A percentile compares a stretch with the other conserved stretches of the same genome.
Evolutionary conservation across 495 filamentous ascomycete genomes (phyloP).

Genomic region (Chaetomium cochliodes): DNA sequence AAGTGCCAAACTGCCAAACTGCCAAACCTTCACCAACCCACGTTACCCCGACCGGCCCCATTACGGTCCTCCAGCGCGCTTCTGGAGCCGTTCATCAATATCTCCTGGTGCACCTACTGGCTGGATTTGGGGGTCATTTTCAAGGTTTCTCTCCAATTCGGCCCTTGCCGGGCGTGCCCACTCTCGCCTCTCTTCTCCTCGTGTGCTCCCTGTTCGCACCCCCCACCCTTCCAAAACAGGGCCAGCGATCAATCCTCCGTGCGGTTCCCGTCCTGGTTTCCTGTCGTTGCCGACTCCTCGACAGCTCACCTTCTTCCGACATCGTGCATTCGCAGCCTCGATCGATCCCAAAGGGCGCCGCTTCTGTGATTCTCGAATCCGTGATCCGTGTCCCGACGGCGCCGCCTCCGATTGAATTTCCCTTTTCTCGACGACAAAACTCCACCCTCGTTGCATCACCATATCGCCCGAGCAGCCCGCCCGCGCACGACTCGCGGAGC

Average conservation of each 20-base stretch:
- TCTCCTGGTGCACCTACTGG: not conserved
- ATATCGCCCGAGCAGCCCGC: not conserved
- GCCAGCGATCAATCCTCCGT: slow-evolving; percentile 10
- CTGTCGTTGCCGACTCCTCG: slow-evolving; percentile 20
- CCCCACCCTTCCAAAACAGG: slow-evolving; percentile 32
- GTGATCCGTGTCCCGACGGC: not conserved
- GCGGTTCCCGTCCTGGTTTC: slow-evolving; percentile 22
- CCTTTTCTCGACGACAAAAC: not conserved
- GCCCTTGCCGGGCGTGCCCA: slow-evolving; percentile 14
- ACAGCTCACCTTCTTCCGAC: slow-evolving; percentile 7
- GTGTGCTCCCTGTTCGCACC: slow-evolving; percentile 2
- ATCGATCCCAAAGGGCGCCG: slow-evolving; percentile 3
- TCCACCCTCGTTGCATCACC: not conserved
- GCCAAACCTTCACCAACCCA: slow-evolving; percentile 17
- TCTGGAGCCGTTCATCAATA: not conserved
- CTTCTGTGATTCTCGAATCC: not conserved
- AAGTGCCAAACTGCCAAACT: not conserved
- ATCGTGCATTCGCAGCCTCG: slow-evolving; percentile 9
- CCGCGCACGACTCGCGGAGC: not conserved
- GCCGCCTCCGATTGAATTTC: slow-evolving; percentile 1
- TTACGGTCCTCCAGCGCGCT: not conserved
- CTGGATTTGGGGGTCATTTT: not conserved
- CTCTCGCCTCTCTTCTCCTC: slow-evolving; percentile 1
- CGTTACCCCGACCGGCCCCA: slow-evolving; percentile 12
- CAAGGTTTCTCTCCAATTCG: slow-evolving; percentile 6